Percentiles rank a stretch among this genome's conserved stretches.
phyloP scores from a whole-genome alignment of 2,329 filamentous ascomycete genomes.

The Beauveria bassiana region DNA sequence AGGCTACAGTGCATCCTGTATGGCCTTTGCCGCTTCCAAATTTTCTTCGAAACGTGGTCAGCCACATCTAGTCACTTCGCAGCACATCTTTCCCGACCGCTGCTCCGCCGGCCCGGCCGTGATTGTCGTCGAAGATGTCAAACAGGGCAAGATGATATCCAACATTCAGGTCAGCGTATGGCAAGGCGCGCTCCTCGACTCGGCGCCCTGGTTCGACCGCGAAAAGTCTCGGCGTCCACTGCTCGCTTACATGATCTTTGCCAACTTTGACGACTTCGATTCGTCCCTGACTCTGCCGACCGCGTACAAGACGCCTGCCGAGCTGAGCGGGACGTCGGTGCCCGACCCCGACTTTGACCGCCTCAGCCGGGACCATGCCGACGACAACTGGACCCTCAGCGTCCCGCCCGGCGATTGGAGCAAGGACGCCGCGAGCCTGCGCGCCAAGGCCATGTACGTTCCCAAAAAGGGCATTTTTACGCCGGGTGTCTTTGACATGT shows the following conservation, averaged over 20 bases:
- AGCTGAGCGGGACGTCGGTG: constrained; percentile 13
- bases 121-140: constrained; percentile 28
- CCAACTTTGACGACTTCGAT: constrained; percentile 20
- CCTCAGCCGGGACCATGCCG: constrained; percentile 6
- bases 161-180: constrained; percentile 29
- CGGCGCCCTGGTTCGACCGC: constrained; percentile 23
- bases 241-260: constrained; percentile 25
- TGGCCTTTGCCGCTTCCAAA: constrained; percentile 22
- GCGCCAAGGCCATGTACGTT: constrained; percentile 1
- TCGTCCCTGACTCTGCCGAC: constrained; percentile 23
- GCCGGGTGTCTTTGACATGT: constrained; percentile 43
- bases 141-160: constrained; percentile 27
- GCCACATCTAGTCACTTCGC: constrained; percentile 25
- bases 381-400: constrained; percentile 16
- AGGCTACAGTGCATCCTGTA: constrained; percentile 30
- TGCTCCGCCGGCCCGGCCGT: constrained; percentile 25
- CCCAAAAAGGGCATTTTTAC: constrained; percentile 5
- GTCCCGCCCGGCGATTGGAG: constrained; percentile 9
- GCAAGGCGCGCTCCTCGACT: constrained; percentile 23
- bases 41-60: constrained; percentile 20
- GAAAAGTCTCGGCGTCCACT: constrained; percentile 21
- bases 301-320: constrained; percentile 16
- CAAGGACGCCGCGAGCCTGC: neutral
- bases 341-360: constrained; percentile 15
- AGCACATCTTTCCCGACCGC: constrained; percentile 29